These are phyloP conservation scores for Phytophthora syringae DNA, from an alignment of 352 stramenopile genomes.

Conservation along the genomic window DNA sequence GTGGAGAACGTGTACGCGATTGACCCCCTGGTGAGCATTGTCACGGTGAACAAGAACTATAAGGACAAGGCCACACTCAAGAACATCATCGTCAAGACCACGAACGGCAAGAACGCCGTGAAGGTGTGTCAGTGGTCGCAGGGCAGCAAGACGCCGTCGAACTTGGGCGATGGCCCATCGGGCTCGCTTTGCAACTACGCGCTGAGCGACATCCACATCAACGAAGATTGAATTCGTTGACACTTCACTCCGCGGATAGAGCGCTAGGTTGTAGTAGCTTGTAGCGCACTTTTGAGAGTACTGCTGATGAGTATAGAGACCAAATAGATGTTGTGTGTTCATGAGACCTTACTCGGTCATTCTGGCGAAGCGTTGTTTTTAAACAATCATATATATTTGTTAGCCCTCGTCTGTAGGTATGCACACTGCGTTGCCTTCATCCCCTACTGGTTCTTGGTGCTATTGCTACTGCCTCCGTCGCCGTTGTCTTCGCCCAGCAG, in stretches of 20 bases:
- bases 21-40: too few relatives aligned
- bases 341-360: background rate
- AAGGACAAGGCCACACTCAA: constrained; percentile 38
- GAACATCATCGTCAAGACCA: constrained; percentile 43
- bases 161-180: constrained; percentile 20
- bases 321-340: constrained; percentile 18
- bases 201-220: constrained; percentile 25
- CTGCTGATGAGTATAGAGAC: constrained; percentile 20
- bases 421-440: background rate
- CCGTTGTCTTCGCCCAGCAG: constrained; percentile 46
- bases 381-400: too few relatives aligned
- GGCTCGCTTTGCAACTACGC: constrained; percentile 24
- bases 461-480: constrained; percentile 14
- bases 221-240: constrained; percentile 27
- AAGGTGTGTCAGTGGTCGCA: constrained; percentile 29
- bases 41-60: too few relatives aligned
- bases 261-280: too few relatives aligned
- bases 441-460: constrained; percentile 20
- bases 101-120: constrained; percentile 12
- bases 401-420: too few relatives aligned
- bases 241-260: background rate
- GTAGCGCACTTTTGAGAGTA: constrained; percentile 13
- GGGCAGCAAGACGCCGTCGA: constrained; percentile 21
- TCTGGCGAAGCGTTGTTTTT: too few relatives aligned
- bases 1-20: too few relatives aligned